Conservation (phyloP, 257 asterid species). For the Petrea volubilis region DNA sequence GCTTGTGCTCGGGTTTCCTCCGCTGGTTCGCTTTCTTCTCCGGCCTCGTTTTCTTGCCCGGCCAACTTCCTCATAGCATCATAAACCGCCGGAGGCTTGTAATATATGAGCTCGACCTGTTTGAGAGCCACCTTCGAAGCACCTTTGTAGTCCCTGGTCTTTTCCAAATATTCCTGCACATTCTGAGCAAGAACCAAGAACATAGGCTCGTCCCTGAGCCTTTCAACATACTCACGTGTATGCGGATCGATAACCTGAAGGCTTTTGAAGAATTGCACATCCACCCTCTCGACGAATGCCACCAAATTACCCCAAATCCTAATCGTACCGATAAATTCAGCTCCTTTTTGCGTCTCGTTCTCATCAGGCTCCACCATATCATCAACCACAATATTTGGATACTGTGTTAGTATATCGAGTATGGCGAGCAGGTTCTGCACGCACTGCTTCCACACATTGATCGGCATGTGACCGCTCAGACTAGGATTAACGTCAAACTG, state of each 20-base stretch:
- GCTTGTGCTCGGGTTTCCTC: slow-evolving; percentile 68
- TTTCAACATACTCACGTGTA: slow-evolving; percentile 87
- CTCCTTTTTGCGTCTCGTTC: slow-evolving; percentile 87
- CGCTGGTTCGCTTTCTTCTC: slow-evolving; percentile 47
- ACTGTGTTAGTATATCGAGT: slow-evolving; percentile 79
- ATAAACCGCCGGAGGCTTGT: slow-evolving; percentile 94
- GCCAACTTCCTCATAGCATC: slow-evolving; percentile 92
- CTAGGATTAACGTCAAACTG: slow-evolving; percentile 89
- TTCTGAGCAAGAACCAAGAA: slow-evolving; percentile 83
- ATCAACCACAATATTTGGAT: slow-evolving; percentile 84
- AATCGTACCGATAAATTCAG: slow-evolving; percentile 66
- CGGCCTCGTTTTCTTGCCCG: slow-evolving; percentile 54
- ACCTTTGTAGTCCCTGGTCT: slow-evolving; percentile 64
- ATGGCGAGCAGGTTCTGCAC: slow-evolving; percentile 68
- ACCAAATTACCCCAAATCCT: slow-evolving; percentile 94
- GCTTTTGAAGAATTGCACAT: slow-evolving; percentile 84
- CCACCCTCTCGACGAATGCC: slow-evolving; percentile 83
- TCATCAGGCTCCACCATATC: slow-evolving; percentile 92
- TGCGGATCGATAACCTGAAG: slow-evolving; percentile 97
- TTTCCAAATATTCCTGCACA: slow-evolving; percentile 76
- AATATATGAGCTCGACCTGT: slow-evolving; percentile 82
- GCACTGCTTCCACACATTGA: slow-evolving; percentile 91
- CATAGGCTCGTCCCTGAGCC: slow-evolving; percentile 88
- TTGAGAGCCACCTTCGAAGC: slow-evolving; percentile 94
- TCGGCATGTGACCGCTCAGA: slow-evolving; percentile 94